Base-by-base conservation (phyloP, 2,329 filamentous ascomycete species). In the Colletotrichum sp. region DNA sequence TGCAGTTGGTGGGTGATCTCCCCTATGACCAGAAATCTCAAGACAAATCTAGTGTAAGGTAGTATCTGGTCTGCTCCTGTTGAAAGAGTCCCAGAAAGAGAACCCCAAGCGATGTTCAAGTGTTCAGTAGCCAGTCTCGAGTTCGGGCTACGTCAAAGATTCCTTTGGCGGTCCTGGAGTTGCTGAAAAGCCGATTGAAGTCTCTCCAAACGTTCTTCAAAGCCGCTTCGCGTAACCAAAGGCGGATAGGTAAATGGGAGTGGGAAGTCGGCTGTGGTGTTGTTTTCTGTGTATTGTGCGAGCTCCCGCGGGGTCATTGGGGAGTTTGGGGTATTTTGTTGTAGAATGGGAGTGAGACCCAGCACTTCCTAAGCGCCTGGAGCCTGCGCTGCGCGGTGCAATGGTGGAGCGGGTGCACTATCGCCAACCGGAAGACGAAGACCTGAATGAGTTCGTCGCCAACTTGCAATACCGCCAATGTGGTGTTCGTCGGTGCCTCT, bases 341-440 rank as follows among this genome's bases (percentile, higher is more conserved):
- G 30, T 11, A 13, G 55, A 29, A n/a, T 15, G 12, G 27, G 19
- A 5, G 44, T 44, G 29, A 55, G 71, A 34, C n/a, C 27, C n/a
- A 44, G 52, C 39, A 62, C 34, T 32, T 69, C 55, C 74, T 80
- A 82, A 36, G 83, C 82, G 16, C 82, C 81, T n/a, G 83, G 81
- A 52, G 76, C 72, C 67, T 83, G 81, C 30, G 83, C 80, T 19
- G 82, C 82, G 36, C 81, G 80, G 49, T 81, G 82, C 52, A 82
- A 69, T 16, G 80, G 67, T 39, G 70, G 70, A 15, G 70, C 75
- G 32, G 76, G 39, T 13, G 49, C 29, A 32, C 49, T 69, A 44
- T 87, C 86, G 70, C 81, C 83, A 8, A 82, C 80, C 1, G 87
- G 86, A 15, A 88, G 83, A n/a, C 86, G 86, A 30, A 89, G 81